These are phyloP conservation scores for Aschersonia sp. DNA, from an alignment of 2,329 filamentous ascomycete species.

Conservation along the genomic window DNA sequence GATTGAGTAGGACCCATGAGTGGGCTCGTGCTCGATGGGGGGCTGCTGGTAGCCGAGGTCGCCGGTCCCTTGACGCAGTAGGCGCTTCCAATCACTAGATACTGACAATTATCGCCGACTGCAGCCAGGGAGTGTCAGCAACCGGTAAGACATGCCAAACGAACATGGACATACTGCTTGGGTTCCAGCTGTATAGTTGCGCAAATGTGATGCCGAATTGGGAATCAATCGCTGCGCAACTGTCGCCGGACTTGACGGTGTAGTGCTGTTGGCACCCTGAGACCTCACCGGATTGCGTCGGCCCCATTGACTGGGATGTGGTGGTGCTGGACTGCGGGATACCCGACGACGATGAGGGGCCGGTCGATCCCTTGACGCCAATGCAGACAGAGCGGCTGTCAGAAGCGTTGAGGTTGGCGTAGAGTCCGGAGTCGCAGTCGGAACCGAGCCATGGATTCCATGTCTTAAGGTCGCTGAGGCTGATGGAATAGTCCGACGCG, in stretches of 20 bases:
- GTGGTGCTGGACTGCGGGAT: neutral
- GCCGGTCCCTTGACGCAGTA: neutral
- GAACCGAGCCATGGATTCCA: neutral
- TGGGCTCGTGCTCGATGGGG: neutral
- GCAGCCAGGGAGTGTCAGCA: neutral
- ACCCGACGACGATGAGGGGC: neutral
- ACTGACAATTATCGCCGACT: neutral
- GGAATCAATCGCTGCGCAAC: neutral
- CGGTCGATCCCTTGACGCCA: neutral
- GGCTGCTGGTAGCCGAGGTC: neutral
- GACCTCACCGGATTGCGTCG: neutral
- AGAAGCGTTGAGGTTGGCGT: neutral
- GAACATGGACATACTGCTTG: neutral
- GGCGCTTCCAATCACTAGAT: neutral
- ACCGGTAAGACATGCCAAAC: neutral
- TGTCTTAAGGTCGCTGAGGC: neutral
- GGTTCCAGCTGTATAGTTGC: neutral
- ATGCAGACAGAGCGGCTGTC: neutral
- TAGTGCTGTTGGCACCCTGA: neutral
- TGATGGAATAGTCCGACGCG: neutral
- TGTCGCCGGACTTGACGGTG: neutral
- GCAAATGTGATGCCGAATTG: neutral
- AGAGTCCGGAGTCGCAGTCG: neutral
- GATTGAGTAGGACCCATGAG: neutral
- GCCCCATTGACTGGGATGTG: neutral